Base-by-base conservation (phyloP, 2,329 filamentous ascomycete genomes). In the Sclerotinia minor region DNA sequence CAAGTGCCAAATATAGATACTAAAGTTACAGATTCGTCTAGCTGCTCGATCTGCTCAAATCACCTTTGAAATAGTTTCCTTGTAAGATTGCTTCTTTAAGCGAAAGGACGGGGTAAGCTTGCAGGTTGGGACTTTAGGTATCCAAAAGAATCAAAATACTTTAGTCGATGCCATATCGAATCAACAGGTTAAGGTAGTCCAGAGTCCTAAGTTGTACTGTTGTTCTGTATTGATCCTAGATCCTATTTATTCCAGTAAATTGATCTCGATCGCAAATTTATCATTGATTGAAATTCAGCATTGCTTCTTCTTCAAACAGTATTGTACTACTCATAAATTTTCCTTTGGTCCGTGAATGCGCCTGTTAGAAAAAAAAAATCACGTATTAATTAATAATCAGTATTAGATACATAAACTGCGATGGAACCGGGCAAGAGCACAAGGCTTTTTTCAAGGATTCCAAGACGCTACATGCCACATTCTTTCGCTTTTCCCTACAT, bases 71-170 rank as follows among this genome's bases (percentile, higher is more conserved):
- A 13, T 21, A 6, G 5, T 26, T 45, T 11, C 9, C 24, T 45
- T 11, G 17, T 29, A 13, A 1, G 4, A 11, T 45, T 3, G 24
- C 1, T 47, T 45, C 2, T 47, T 45, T n/a, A 13, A 47, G 2
- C 21, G 26, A 5, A 44, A 59, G 5, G 3, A 7, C 19, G 17
- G 3, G 2, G 17, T 9, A 45, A 29, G 4, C 13, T 15, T 45
- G 41, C 41, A 29, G 13, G 5, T 32, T 7, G 0, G 19, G 13
- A 15, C 9, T 29, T 29, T 29, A 32, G 13, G 0, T 45, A 15
- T 7, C 5, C 21, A 3, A 45, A 45, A 45, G 2, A 29, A 15
- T 1, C 2, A 1, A n/a, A 2, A 0, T 32, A 15, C 13, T 3
- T n/a, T 3, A 0, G 2, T 47, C 5, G 5, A 35, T n/a, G 19